A percentile compares a stretch with the other conserved stretches of the same genome.
phyloP scores from a whole-genome alignment of 192 early-diverging fungal species.

The Paraglomus brasilianum region DNA sequence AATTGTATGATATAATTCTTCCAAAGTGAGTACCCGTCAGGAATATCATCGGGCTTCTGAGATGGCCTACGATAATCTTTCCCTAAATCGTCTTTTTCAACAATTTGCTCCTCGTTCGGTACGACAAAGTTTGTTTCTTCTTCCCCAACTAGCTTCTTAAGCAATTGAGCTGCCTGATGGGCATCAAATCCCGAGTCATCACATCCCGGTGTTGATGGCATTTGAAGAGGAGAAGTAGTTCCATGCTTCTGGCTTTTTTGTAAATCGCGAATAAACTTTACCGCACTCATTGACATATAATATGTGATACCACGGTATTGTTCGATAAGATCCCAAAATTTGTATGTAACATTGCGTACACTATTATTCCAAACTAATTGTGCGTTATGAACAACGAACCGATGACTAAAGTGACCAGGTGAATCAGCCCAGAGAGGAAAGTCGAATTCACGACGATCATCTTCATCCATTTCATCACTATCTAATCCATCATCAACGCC shows the following conservation, averaged over 20 bases:
- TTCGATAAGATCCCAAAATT: conserved; percentile 69
- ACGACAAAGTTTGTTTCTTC: conserved; percentile 43
- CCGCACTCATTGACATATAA: conserved; percentile 80
- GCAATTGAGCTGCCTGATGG: conserved; percentile 43
- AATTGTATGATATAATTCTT: conserved; percentile 60
- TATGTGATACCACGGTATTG: conserved; percentile 70
- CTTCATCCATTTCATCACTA: conserved; percentile 9
- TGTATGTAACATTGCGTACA: conserved; percentile 79
- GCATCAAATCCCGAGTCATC: conserved; percentile 34
- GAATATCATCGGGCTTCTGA: conserved; percentile 54
- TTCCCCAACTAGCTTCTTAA: conserved; percentile 48
- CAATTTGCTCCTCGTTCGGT: conserved; percentile 37
- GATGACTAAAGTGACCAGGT: conserved; percentile 60
- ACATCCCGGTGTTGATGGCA: background rate
- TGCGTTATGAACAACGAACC: conserved; percentile 82
- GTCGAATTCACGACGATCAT: background rate
- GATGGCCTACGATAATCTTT: conserved; percentile 33
- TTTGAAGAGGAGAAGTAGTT: conserved; percentile 6
- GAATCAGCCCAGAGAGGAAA: conserved; percentile 38
- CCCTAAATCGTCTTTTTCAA: conserved; percentile 18
- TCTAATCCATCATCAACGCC: background rate
- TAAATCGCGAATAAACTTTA: conserved; percentile 73
- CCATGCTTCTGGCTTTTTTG: conserved; percentile 34
- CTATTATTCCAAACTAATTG: conserved; percentile 82
- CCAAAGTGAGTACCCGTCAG: conserved; percentile 51